phyloP scores from a whole-genome alignment of 163 green algal species.

The Botryococcus braunii region DNA sequence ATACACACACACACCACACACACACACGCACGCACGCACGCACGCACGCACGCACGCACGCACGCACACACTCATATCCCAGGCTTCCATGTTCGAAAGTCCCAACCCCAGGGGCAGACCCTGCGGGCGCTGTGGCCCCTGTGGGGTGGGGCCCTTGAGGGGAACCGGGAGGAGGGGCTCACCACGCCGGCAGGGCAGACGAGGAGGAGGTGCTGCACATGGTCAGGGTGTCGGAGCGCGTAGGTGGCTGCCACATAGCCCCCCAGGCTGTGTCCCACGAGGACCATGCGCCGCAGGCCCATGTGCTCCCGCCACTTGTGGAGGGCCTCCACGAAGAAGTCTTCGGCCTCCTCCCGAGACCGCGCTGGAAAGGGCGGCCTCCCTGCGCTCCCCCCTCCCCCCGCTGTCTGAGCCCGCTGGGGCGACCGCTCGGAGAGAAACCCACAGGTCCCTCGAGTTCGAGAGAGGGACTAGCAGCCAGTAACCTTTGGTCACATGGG shows the following conservation, averaged over 20 bases:
- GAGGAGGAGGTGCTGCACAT: constrained; percentile 78
- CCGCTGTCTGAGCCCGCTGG: neutral
- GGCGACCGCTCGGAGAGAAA: neutral
- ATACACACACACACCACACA: too few species aligned
- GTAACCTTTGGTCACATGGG: too few species aligned
- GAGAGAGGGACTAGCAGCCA: too few species aligned
- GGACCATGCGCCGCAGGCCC: constrained; percentile 53
- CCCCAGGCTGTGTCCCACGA: constrained; percentile 73
- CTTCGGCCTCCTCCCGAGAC: constrained; percentile 42
- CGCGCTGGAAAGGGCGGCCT: constrained; percentile 52
- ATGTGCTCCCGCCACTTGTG: constrained; percentile 46
- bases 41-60: too few species aligned
- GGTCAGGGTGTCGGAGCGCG: constrained; percentile 64
- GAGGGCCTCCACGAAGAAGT: constrained; percentile 70
- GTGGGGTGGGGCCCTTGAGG: too few species aligned
- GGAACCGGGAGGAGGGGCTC: constrained; percentile 13
- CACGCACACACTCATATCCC: too few species aligned
- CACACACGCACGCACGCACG: too few species aligned
- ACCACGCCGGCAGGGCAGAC: constrained; percentile 72
- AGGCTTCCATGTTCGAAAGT: too few species aligned
- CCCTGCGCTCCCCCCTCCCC: too few species aligned
- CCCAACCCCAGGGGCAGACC: too few species aligned
- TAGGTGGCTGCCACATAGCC: constrained; percentile 73
- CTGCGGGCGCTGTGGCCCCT: too few species aligned
- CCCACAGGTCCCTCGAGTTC: too few species aligned